Conservation (phyloP, 1,139 yeast genomes). For the Protomyces pachydermus region DNA sequence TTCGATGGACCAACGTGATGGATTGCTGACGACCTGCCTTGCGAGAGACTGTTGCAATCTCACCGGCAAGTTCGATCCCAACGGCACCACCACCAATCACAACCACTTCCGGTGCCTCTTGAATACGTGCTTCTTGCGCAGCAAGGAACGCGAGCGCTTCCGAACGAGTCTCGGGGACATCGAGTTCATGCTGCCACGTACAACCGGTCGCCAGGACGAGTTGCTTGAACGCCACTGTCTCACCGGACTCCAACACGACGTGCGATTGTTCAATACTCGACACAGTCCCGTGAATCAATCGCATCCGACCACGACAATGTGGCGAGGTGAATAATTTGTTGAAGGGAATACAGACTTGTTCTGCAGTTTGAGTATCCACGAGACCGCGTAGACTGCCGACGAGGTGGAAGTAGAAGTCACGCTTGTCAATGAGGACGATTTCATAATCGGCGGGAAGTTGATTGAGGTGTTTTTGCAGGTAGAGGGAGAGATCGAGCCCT, state of each 20-base stretch:
- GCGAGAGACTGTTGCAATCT: not conserved
- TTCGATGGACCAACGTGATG: slow-evolving; percentile 15
- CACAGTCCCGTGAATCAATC: slow-evolving; percentile 6
- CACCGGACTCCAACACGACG: slow-evolving; percentile 3
- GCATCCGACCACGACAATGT: not conserved
- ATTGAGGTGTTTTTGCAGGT: slow-evolving; percentile 8
- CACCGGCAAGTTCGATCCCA: slow-evolving; percentile 25
- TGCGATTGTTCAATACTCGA: not conserved
- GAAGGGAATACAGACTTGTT: slow-evolving; percentile 16
- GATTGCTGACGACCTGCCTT: not conserved
- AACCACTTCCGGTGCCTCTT: slow-evolving; percentile 6
- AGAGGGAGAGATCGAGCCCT: slow-evolving; percentile 8
- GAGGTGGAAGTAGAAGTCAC: slow-evolving; percentile 18
- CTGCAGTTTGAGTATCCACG: not conserved
- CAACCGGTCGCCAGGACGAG: slow-evolving; percentile 22
- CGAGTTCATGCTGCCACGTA: slow-evolving; percentile 9
- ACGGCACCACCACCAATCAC: slow-evolving; percentile 26
- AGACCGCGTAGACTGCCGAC: slow-evolving; percentile 16
- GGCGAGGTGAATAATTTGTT: slow-evolving; percentile 2
- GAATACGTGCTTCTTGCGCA: not conserved
- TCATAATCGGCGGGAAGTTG: slow-evolving; percentile 12
- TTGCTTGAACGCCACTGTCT: not conserved
- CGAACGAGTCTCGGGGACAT: slow-evolving; percentile 10
- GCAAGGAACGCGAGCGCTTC: slow-evolving; percentile 12
- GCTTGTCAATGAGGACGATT: slow-evolving; percentile 13